These are phyloP conservation scores for Triangularia setosa DNA, from an alignment of 2,329 filamentous ascomycete genomes.

Conservation along the genomic window DNA sequence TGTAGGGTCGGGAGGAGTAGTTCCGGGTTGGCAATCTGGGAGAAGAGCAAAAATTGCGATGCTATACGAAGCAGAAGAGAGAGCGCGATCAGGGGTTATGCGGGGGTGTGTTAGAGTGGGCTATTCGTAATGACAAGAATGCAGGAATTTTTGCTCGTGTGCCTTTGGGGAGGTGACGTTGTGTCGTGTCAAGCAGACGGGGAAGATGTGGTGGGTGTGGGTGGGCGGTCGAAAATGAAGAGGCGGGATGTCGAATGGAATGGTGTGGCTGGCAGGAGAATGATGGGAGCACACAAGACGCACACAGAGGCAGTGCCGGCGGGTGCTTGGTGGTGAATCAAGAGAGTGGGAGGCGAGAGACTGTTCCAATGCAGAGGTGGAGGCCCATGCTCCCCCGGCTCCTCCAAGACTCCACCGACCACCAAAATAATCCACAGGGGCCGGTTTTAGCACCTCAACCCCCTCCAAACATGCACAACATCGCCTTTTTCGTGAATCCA, in stretches of 20 bases:
- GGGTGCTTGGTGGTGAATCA: neutral
- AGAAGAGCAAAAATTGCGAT: neutral
- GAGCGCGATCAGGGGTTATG: neutral
- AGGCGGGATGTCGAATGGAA: conserved; percentile 11
- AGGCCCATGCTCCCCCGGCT: conserved; percentile 2
- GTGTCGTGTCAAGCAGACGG: too few relatives aligned
- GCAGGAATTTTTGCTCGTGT: conserved; percentile 19
- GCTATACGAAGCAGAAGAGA: neutral
- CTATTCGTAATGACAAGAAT: conserved; percentile 16
- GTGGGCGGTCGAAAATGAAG: conserved; percentile 8
- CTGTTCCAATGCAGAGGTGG: neutral
- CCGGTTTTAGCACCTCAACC: conserved; percentile 7
- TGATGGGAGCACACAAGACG: neutral
- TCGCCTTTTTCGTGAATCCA: neutral
- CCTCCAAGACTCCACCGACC: neutral
- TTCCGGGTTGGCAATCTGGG: conserved; percentile 2
- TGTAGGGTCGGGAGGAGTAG: conserved; percentile 7
- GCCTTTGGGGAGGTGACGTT: conserved; percentile 13
- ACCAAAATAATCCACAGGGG: conserved; percentile 1
- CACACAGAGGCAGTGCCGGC: neutral
- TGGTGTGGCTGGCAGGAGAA: conserved; percentile 27
- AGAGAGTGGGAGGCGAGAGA: neutral
- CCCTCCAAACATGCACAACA: conserved; percentile 1
- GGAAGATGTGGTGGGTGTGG: neutral
- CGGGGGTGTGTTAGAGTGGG: neutral